Evolutionary conservation across 1,139 yeast genomes (phyloP).

Genomic region (Geotrichum reessii): DNA sequence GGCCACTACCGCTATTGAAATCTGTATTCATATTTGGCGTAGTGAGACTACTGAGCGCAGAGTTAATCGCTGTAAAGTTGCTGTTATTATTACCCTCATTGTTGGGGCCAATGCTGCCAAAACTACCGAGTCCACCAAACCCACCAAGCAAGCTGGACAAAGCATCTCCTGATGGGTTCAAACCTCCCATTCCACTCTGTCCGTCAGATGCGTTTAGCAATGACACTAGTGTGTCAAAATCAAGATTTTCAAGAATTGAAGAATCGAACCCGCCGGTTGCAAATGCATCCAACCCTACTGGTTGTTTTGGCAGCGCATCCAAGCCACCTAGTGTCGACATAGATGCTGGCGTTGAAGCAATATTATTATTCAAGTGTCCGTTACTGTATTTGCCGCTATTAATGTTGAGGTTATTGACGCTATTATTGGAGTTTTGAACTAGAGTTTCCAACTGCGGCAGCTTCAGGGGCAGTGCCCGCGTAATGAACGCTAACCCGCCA

Average conservation of each 20-base stretch:
- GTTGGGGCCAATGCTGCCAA: neutral
- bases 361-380: neutral
- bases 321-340: neutral
- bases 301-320: neutral
- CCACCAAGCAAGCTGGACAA: neutral
- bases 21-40: neutral
- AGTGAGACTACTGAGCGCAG: neutral
- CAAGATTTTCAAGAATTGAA: neutral
- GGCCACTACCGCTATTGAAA: neutral
- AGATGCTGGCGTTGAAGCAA: neutral
- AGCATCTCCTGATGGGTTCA: neutral
- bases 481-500: slow-evolving; percentile 38
- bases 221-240: neutral
- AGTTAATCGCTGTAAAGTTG: neutral
- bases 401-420: neutral
- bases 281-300: neutral
- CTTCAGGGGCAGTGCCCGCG: slow-evolving; percentile 28
- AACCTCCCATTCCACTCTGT: neutral
- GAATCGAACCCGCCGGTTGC: neutral
- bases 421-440: neutral
- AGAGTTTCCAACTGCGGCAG: neutral
- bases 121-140: neutral
- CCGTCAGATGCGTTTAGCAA: neutral
- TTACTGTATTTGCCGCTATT: neutral
- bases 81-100: neutral